These are phyloP conservation scores for Hericium coralloides DNA, from an alignment of 768 basidiomycete genomes.

Conservation along the genomic window DNA sequence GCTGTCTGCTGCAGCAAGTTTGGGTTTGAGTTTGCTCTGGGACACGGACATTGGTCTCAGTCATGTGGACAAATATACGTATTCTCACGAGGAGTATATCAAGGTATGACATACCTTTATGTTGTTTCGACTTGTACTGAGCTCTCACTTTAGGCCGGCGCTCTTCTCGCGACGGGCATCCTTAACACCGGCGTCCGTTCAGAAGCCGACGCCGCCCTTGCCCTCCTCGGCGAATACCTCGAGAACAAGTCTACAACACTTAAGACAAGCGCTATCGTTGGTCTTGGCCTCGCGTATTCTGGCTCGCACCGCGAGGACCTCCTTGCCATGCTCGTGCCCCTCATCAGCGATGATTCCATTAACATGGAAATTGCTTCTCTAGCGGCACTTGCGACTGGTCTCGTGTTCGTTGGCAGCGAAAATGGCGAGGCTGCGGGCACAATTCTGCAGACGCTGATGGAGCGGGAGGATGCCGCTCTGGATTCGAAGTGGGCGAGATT, in stretches of 20 bases:
- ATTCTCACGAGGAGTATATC: constrained; percentile 92
- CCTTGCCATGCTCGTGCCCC: constrained; percentile 65
- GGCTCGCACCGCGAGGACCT: constrained; percentile 91
- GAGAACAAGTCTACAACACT: constrained; percentile 79
- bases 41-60: constrained; percentile 90
- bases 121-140: not conserved
- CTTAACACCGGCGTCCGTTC: constrained; percentile 84
- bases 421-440: constrained; percentile 87
- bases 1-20: constrained; percentile 92
- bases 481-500: constrained; percentile 94
- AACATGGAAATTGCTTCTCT: constrained; percentile 87
- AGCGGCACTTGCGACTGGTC: constrained; percentile 83
- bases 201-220: constrained; percentile 88
- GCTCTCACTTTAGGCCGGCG: constrained; percentile 54
- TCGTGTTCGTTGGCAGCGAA: constrained; percentile 92
- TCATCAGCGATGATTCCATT: constrained; percentile 69
- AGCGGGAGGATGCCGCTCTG: constrained; percentile 62
- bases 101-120: constrained; percentile 40
- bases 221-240: constrained; percentile 83
- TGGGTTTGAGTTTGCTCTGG: constrained; percentile 92
- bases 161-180: constrained; percentile 89
- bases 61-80: constrained; percentile 96
- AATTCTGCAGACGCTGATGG: constrained; percentile 89
- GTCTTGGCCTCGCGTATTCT: constrained; percentile 88
- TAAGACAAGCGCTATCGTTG: constrained; percentile 83